Conservation (phyloP, 2,329 filamentous ascomycete species). For the Apiospora kogelbergensis region DNA sequence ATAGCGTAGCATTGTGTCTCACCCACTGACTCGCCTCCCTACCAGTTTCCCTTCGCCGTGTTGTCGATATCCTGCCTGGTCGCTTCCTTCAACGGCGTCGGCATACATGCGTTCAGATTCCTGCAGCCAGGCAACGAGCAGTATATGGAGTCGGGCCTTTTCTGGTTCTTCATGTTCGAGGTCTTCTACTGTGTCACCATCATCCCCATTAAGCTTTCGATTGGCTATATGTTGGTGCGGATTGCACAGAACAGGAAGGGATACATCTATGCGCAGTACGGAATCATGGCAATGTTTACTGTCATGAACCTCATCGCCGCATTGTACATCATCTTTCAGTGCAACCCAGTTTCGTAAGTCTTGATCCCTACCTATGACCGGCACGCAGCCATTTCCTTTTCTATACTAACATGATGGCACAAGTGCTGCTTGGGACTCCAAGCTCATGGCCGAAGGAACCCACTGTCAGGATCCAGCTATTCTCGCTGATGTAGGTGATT, state of each 20-base stretch:
- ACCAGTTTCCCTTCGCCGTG: constrained; percentile 16
- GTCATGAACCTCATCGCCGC: constrained; percentile 20
- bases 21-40: background rate
- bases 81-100: constrained; percentile 13
- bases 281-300: constrained; percentile 19
- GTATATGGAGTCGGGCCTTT: constrained; percentile 16
- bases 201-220: constrained; percentile 19
- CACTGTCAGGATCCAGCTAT: constrained; percentile 16
- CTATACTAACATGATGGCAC: background rate
- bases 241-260: constrained; percentile 16
- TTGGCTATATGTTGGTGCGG: constrained; percentile 18
- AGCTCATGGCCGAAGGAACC: constrained; percentile 11
- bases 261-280: constrained; percentile 16
- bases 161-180: constrained; percentile 23
- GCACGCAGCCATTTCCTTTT: background rate
- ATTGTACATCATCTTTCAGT: constrained; percentile 22
- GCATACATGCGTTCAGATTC: constrained; percentile 16
- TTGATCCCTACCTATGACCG: background rate
- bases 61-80: constrained; percentile 19
- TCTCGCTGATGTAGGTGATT: constrained; percentile 13
- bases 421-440: constrained; percentile 19
- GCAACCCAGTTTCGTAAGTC: constrained; percentile 15
- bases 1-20: background rate
- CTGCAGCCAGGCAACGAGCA: constrained; percentile 15
- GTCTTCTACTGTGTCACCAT: constrained; percentile 22